Conservation (phyloP, 1,139 yeast species). For the Hyphopichia burtonii region DNA sequence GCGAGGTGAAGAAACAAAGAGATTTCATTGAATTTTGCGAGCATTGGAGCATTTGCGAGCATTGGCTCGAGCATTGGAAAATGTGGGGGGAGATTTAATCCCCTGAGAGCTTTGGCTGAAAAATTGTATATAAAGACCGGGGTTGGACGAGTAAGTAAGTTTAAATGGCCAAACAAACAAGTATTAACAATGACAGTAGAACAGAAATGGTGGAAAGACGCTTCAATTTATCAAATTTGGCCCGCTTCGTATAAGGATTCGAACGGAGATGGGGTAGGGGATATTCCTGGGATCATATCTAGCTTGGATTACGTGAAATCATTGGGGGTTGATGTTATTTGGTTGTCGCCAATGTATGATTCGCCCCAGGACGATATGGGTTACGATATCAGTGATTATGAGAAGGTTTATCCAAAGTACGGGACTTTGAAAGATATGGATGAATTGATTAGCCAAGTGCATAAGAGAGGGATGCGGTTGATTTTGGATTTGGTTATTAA, state of each 20-base stretch:
- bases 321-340: conserved; percentile 21
- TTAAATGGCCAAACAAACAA: no score
- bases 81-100: no score
- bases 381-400: conserved; percentile 23
- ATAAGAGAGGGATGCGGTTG: conserved; percentile 20
- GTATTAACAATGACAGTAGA: conserved; percentile 2
- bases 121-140: no score
- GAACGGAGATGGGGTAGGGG: conserved; percentile 25
- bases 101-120: no score
- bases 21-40: no score
- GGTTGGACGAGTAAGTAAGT: no score
- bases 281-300: conserved; percentile 22
- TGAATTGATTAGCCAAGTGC: conserved; percentile 16
- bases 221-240: conserved; percentile 25
- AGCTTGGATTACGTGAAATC: conserved; percentile 21
- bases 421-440: conserved; percentile 23
- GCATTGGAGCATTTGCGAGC: no score
- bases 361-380: conserved; percentile 28
- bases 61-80: no score
- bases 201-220: conserved; percentile 21
- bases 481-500: conserved; percentile 24
- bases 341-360: conserved; percentile 25
- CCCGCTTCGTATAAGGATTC: conserved; percentile 27
- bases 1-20: no score
- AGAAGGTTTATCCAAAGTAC: conserved; percentile 20